Conservation (phyloP, 176 grass and related monocot species). For the Oryza coarctata region DNA sequence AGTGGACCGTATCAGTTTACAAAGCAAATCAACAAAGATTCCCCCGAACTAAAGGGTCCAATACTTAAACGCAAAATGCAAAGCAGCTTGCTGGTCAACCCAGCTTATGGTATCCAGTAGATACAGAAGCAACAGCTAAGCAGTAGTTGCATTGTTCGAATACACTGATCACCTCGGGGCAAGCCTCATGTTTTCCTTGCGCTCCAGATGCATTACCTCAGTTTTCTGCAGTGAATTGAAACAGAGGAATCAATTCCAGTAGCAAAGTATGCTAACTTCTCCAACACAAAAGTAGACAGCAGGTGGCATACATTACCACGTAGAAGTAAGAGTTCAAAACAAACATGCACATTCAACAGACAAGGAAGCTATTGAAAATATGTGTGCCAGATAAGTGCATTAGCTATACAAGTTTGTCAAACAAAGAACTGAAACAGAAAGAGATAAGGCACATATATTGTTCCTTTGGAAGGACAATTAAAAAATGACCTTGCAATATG, state of each 20-base stretch:
- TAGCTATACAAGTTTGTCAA: neutral
- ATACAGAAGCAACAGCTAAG: constrained; percentile 36
- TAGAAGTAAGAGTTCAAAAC: neutral
- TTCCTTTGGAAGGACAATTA: neutral
- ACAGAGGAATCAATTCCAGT: constrained; percentile 7
- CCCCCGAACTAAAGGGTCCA: neutral
- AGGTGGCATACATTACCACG: neutral
- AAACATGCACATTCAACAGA: neutral
- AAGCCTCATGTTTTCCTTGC: constrained; percentile 24
- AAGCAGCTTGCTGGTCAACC: constrained; percentile 33
- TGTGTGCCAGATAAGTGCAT: neutral
- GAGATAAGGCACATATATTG: neutral
- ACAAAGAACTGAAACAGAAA: neutral
- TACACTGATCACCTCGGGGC: constrained; percentile 13
- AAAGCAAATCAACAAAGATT: constrained; percentile 37
- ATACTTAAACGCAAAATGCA: constrained; percentile 27
- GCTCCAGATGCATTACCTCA: constrained; percentile 33
- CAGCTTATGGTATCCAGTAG: constrained; percentile 27
- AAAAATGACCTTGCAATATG: neutral
- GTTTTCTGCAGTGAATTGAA: constrained; percentile 41
- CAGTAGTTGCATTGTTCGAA: constrained; percentile 2
- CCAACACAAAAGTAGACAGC: neutral
- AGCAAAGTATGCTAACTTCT: neutral
- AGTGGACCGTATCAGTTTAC: constrained; percentile 10
- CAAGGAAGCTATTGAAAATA: neutral